Percentiles rank a stretch among this genome's conserved stretches.
Evolutionary conservation across 1,284 basidiomycete genomes (phyloP).

Genomic region (Bondarzewia mesenterica): DNA sequence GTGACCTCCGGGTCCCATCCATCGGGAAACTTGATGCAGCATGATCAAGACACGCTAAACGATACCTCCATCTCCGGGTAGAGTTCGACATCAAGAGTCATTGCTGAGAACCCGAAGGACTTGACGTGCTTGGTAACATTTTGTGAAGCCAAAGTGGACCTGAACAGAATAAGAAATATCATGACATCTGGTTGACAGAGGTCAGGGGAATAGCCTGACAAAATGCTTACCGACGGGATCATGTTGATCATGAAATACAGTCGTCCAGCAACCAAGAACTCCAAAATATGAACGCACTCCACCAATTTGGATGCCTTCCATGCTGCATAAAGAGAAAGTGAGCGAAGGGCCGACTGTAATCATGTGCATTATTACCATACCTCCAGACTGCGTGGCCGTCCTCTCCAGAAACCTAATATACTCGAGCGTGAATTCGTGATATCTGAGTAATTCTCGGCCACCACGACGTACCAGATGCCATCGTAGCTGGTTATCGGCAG

Average conservation of each 20-base stretch:
- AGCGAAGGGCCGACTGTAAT: neutral
- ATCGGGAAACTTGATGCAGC: no score
- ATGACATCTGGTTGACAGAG: neutral
- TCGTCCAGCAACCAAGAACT: conserved; percentile 61
- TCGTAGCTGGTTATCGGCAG: conserved; percentile 44
- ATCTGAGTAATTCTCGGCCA: neutral
- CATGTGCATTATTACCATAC: conserved; percentile 26
- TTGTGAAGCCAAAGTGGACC: conserved; percentile 29
- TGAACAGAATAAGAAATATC: conserved; percentile 2
- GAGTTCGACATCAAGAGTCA: no score
- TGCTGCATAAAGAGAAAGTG: conserved; percentile 28
- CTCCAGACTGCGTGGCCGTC: conserved; percentile 53
- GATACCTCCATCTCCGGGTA: no score
- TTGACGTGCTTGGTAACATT: conserved; percentile 6
- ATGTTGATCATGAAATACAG: conserved; percentile 47
- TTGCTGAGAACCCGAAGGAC: no score
- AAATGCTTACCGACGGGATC: conserved; percentile 28
- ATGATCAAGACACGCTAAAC: no score
- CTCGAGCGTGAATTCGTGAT: neutral
- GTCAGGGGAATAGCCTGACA: neutral
- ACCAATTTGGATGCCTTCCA: conserved; percentile 57
- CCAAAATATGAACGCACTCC: conserved; percentile 51
- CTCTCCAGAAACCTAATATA: conserved; percentile 45
- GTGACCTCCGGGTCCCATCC: no score
- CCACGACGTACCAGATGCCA: conserved; percentile 55